phyloP scores from a whole-genome alignment of 208 protist genomes.

The Acanthamoeba triangularis region DNA sequence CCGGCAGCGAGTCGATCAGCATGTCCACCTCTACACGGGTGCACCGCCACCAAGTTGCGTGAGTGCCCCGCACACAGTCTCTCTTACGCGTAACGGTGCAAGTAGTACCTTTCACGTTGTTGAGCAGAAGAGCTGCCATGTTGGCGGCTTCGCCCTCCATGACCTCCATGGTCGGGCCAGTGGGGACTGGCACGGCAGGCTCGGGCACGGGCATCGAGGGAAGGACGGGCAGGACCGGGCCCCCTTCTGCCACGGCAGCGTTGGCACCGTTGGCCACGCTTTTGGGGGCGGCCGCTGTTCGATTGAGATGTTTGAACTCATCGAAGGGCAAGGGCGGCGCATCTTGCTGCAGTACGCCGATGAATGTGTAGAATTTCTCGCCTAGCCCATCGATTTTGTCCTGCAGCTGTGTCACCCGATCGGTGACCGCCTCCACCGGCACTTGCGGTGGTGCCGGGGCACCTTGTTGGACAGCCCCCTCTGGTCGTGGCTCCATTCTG shows the following conservation, averaged over 20 bases:
- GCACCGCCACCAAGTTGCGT: not conserved
- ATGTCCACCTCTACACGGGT: not conserved
- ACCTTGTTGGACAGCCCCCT: not conserved
- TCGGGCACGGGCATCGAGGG: not conserved
- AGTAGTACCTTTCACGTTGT: not conserved
- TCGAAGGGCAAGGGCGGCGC: constrained; percentile 44
- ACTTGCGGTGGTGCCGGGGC: not conserved
- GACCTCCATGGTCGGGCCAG: constrained; percentile 4
- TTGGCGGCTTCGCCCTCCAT: constrained; percentile 21
- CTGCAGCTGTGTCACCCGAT: constrained; percentile 61
- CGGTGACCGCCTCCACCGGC: constrained; percentile 2
- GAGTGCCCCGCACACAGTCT: no score
- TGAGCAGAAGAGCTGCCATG: not conserved
- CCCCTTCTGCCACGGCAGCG: not conserved
- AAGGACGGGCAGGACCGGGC: not conserved
- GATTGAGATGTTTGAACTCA: constrained; percentile 21
- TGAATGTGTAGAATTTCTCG: constrained; percentile 61
- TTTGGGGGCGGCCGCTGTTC: not conserved
- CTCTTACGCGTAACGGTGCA: no score
- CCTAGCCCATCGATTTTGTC: constrained; percentile 51
- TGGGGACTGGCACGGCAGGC: not conserved
- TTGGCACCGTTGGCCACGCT: not conserved
- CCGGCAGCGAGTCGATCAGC: constrained; percentile 67
- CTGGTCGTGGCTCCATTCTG: not conserved
- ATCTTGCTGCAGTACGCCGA: constrained; percentile 64